Evolutionary conservation across 371 early-diverging fungal genomes (phyloP).

Genomic region (Synchytrium microbalum): DNA sequence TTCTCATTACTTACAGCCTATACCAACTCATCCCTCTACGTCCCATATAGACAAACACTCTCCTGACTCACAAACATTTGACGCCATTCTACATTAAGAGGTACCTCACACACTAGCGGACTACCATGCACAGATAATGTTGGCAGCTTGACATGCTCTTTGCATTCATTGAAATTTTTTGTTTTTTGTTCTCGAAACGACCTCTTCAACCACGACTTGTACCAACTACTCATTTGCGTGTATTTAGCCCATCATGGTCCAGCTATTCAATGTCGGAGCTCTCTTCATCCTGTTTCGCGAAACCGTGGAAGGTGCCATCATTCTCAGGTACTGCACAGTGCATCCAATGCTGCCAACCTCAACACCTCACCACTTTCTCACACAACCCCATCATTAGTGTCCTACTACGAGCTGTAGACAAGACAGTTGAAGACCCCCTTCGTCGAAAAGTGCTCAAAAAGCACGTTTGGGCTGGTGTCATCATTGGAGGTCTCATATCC

Average conservation of each 20-base stretch:
- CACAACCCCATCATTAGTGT: conserved; percentile 3
- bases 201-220: not conserved
- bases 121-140: no score
- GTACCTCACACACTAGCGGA: no score
- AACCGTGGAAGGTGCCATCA: conserved; percentile 17
- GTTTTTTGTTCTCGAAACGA: no score
- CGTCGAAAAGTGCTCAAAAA: not conserved
- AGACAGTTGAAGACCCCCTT: conserved; percentile 4
- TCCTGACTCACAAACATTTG: no score
- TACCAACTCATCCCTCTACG: no score
- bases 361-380: not conserved
- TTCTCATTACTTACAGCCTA: no score
- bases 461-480: conserved; percentile 15
- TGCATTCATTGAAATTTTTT: no score
- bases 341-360: not conserved
- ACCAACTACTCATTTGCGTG: not conserved
- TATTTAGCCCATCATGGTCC: not conserved
- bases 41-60: no score
- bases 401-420: conserved; percentile 11
- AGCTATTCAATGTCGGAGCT: conserved; percentile 17
- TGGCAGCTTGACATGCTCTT: no score
- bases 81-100: conserved; percentile 1
- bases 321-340: conserved; percentile 11
- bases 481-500: conserved; percentile 13
- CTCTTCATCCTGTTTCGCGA: conserved; percentile 19